Conservation (phyloP, 257 asterid species). For the Nicotiana attenuata region DNA sequence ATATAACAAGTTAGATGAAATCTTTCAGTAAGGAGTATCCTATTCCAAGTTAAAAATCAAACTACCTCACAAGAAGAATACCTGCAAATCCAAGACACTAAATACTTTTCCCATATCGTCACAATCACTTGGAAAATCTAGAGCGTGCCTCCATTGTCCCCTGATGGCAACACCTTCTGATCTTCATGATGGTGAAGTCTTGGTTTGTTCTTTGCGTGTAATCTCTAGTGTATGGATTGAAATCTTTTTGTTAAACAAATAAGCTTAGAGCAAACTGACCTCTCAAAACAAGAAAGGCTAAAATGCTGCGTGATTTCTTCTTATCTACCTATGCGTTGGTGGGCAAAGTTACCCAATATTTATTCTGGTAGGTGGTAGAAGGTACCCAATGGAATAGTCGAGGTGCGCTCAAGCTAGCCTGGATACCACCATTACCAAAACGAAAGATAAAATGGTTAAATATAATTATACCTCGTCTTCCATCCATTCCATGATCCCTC, state of each 20-base stretch:
- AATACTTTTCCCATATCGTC: slow-evolving; percentile 17
- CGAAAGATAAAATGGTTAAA: too few species aligned
- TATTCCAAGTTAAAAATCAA: too few species aligned
- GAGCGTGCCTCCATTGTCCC: slow-evolving; percentile 19
- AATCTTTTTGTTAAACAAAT: not conserved
- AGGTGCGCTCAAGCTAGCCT: too few species aligned
- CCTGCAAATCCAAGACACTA: slow-evolving; percentile 21
- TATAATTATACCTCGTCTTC: slow-evolving; percentile 1
- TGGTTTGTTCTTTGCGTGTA: slow-evolving; percentile 13
- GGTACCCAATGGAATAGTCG: too few species aligned
- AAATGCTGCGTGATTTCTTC: not conserved
- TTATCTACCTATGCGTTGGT: not conserved
- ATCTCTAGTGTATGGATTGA: not conserved
- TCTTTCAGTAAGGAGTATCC: too few species aligned
- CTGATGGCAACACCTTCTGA: slow-evolving; percentile 12
- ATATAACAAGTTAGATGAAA: too few species aligned
- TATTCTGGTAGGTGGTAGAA: too few species aligned
- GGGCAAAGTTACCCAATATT: too few species aligned
- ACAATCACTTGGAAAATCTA: slow-evolving; percentile 14
- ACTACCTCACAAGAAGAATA: not conserved
- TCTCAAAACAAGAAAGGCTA: not conserved
- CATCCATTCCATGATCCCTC: slow-evolving; percentile 20
- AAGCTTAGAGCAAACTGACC: not conserved
- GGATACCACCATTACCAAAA: too few species aligned
- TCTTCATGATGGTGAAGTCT: slow-evolving; percentile 3